Percentiles rank a stretch among this genome's conserved stretches.
Conservation (phyloP, 768 basidiomycete genomes). For the Suillus discolor region DNA sequence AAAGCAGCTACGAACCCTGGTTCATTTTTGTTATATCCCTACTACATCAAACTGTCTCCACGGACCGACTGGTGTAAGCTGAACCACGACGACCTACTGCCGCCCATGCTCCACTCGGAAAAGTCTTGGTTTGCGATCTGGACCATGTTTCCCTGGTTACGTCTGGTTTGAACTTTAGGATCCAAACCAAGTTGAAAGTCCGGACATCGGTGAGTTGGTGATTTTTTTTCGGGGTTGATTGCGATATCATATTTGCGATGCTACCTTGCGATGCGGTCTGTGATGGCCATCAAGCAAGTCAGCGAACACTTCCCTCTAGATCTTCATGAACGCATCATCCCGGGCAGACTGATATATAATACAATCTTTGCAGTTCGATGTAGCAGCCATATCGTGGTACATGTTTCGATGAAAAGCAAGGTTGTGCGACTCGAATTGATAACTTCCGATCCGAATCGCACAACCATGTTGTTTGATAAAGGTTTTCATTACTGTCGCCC, state of each 20-base stretch:
- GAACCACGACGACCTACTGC: background rate
- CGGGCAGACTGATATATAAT: background rate
- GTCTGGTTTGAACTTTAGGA: constrained; percentile 5
- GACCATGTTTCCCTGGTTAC: background rate
- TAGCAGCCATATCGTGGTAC: background rate
- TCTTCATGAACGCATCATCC: background rate
- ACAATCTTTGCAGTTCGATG: background rate
- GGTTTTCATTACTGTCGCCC: background rate
- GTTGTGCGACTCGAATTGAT: background rate
- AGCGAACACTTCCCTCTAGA: background rate
- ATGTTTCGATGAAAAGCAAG: background rate
- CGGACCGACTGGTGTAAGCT: background rate
- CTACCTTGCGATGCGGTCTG: background rate
- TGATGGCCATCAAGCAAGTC: background rate
- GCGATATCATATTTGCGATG: background rate
- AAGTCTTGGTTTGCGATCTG: background rate
- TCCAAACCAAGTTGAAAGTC: background rate
- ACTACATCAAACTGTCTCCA: background rate
- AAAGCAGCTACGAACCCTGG: background rate
- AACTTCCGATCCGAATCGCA: background rate
- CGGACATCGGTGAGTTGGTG: background rate
- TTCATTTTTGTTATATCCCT: background rate
- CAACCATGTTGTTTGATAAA: background rate
- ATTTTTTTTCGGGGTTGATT: background rate
- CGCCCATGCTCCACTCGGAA: background rate